Evolutionary conservation across 202 grass and related monocot genomes (phyloP), one percentile per base, ranked within the genome.

Genomic region (Carex arenaria): DNA sequence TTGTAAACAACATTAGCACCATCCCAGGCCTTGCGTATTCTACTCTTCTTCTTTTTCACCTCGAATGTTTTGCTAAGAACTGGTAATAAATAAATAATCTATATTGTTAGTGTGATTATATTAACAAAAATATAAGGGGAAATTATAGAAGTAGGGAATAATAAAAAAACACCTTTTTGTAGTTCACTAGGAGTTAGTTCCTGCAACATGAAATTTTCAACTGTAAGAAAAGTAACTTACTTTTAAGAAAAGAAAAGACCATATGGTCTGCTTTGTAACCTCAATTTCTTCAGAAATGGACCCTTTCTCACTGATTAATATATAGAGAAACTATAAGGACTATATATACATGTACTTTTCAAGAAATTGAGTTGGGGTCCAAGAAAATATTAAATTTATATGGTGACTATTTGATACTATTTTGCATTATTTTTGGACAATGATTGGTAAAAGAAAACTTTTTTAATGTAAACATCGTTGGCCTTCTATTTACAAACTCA

Each of bases 1-100:
- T 95, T 98, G 68, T 98, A 98, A 61, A 93, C 60, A 34, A 90
- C 86, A 91, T 89, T 88, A 70, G 90, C 89, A 74, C 93, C 89
- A 85, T 95, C 89, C 93, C 95, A 98, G 83, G 93, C 93, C 62
- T 98, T 98, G 54, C 49, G 60, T 66, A 98, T 82, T 63, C 72
- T 90, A 80, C 89, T 79, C 86, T 92, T 95, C 87, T 82, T 95
- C 84, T 95, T 98, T 82, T 87, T 78, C 31, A 67, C 80, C 34
- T 88, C 88, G 84, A 98, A 95, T 81, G 89, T 91, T 81, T 90
- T 95, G 80, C 87, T 81, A 83, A 98, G 92, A 0, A 88, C 92
- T 98, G 78, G 15, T 22, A 51, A 12, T 82, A 38, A 42, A 12
- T 82, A 47, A 52, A 59, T 73, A 19, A 42, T 43, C 22, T 1